Base-by-base conservation (phyloP, 140 eudicot species). In the Erigeron philadelphicus region DNA sequence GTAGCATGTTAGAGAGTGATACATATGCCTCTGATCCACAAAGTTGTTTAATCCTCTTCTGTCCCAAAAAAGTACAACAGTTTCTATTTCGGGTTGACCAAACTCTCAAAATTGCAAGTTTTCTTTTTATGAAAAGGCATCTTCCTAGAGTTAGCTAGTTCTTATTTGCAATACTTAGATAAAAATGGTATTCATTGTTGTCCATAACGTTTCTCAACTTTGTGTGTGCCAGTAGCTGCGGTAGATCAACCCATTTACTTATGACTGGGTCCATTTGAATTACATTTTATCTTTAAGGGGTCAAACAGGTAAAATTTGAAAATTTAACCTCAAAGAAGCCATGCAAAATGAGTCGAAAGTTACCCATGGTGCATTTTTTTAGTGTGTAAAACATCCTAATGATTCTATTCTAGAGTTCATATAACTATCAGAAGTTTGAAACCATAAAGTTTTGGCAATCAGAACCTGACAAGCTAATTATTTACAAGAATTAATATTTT, bases 1-100 rank as follows among this genome's bases (percentile, higher is more conserved):
- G 46, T 23, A 42, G 50, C 31, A 21, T 17, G 18, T 55, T 71
- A 62, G 66, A 31, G 16, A 35, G 41, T 42, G 42, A 79, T 49
- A 57, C 68, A 25, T 7, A 66, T 55, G 19, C 56, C 67, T 17
- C 67, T 42, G 10, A 35, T 21, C 12, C 72, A 61, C 12, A 12
- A 57, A 10, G 46, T 12, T 40, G 45, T 48, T 19, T 53, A 53
- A 53, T 1, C n/a, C 23, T n/a, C 25, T 53, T n/a, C 59, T 25
- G 8, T 53, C 59, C 16, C 25, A 53, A 53, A 16, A 16, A 53
- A 18, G 16, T 16, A 23, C 25, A 15, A 7, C 58, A 13, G 7
- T 53, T 53, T 13, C 58, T 53, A 21, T n/a, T 53, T 72, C 48
- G 41, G 13, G 25, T 40, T 68, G 49, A 38, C 35, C 18, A 19